These are phyloP conservation scores for Lactifluus rugatus DNA, from an alignment of 768 basidiomycete genomes.

Conservation along the genomic window DNA sequence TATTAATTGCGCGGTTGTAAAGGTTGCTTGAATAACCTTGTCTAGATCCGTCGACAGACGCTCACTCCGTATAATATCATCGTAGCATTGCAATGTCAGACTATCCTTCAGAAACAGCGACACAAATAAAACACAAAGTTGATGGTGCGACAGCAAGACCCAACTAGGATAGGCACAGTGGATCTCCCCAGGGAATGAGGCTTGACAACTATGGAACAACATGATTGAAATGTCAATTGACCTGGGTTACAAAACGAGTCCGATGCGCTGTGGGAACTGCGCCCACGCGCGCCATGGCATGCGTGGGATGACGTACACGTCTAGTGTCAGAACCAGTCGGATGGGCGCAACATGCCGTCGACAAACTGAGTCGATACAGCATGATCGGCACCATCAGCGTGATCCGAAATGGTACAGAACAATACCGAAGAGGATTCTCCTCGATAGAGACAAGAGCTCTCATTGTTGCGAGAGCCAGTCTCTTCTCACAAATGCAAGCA, in stretches of 20 bases:
- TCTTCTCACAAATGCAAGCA: neutral
- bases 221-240: neutral
- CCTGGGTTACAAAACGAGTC: neutral
- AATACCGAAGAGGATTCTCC: neutral
- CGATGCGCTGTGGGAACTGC: too few relatives aligned
- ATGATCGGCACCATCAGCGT: neutral
- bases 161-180: neutral
- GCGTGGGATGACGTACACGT: neutral
- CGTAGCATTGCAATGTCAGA: neutral
- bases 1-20: neutral
- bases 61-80: neutral
- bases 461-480: neutral
- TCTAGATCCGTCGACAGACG: neutral
- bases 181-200: neutral
- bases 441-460: neutral
- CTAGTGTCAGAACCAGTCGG: neutral
- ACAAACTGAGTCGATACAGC: neutral
- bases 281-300: neutral
- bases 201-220: neutral
- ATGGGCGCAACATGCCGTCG: neutral
- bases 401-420: too few relatives aligned
- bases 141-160: neutral
- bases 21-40: neutral
- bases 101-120: neutral
- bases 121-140: neutral